Conservation (phyloP, 805 yeast genomes). For the Saccharomycopsis javanensis region DNA sequence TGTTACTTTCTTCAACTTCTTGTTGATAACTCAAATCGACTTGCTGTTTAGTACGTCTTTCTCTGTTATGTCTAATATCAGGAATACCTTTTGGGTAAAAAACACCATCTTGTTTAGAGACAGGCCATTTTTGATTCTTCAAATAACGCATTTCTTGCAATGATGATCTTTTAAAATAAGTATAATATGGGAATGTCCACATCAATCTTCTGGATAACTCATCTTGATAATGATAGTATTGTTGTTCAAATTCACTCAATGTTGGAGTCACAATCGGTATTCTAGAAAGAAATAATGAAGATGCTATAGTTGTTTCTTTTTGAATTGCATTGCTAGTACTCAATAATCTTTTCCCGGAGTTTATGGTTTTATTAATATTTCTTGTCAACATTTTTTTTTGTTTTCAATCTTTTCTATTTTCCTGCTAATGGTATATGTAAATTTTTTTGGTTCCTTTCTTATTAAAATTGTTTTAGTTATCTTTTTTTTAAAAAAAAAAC, state of each 20-base stretch:
- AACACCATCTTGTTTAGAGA: slow-evolving; percentile 60
- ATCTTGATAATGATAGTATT: slow-evolving; percentile 73
- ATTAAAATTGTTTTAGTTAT: too few species aligned
- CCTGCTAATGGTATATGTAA: too few species aligned
- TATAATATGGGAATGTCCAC: slow-evolving; percentile 97
- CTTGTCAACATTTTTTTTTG: background rate
- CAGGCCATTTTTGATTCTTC: slow-evolving; percentile 68
- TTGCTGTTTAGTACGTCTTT: slow-evolving; percentile 73
- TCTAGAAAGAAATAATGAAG: slow-evolving; percentile 37
- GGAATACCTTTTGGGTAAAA: slow-evolving; percentile 80
- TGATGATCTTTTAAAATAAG: slow-evolving; percentile 83
- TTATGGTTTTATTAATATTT: background rate
- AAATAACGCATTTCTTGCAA: slow-evolving; percentile 74
- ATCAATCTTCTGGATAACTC: slow-evolving; percentile 82
- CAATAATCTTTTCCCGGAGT: background rate
- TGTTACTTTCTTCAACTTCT: slow-evolving; percentile 23
- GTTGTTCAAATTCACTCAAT: slow-evolving; percentile 56
- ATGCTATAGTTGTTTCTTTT: background rate
- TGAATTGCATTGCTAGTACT: background rate
- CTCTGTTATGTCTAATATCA: slow-evolving; percentile 80
- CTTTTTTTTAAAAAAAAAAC: too few species aligned
- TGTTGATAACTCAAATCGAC: slow-evolving; percentile 45
- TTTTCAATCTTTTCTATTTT: too few species aligned
- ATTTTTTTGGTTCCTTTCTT: too few species aligned
- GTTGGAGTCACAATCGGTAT: slow-evolving; percentile 79